Conservation (phyloP, 2,329 filamentous ascomycete genomes). For the Microcyclosporella mali region DNA sequence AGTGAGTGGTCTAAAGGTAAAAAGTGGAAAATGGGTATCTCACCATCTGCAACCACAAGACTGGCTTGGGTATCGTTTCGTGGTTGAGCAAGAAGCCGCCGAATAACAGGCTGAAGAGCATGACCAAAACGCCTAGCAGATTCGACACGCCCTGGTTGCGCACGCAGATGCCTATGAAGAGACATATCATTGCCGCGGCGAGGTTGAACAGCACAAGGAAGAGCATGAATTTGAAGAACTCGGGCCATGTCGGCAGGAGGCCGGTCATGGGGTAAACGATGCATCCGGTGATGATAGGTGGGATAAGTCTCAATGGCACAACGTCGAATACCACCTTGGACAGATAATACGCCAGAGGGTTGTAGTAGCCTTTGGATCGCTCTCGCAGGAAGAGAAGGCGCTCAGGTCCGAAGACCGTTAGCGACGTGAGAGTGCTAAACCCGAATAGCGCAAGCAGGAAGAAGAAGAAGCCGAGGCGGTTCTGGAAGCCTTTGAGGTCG, state of each 20-base stretch:
- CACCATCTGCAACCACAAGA: slow-evolving; percentile 81
- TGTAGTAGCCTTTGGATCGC: slow-evolving; percentile 93
- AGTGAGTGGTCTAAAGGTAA: neutral
- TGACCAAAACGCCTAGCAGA: slow-evolving; percentile 86
- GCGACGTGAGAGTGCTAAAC: slow-evolving; percentile 88
- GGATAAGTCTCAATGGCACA: slow-evolving; percentile 85
- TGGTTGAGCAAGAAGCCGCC: slow-evolving; percentile 92
- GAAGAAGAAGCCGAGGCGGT: slow-evolving; percentile 93
- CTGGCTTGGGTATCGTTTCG: slow-evolving; percentile 77
- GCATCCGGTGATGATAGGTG: slow-evolving; percentile 87
- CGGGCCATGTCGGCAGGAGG: slow-evolving; percentile 68
- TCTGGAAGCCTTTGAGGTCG: slow-evolving; percentile 96
- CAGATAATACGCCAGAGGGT: slow-evolving; percentile 86
- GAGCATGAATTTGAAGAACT: slow-evolving; percentile 87
- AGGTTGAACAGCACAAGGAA: slow-evolving; percentile 94
- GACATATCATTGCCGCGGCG: slow-evolving; percentile 83
- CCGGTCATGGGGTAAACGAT: slow-evolving; percentile 99
- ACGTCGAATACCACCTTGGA: slow-evolving; percentile 99
- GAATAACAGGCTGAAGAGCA: slow-evolving; percentile 95
- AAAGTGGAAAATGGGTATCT: slow-evolving; percentile 29
- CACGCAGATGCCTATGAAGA: slow-evolving; percentile 95
- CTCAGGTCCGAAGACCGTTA: slow-evolving; percentile 90
- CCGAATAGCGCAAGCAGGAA: slow-evolving; percentile 93
- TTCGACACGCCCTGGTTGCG: slow-evolving; percentile 88
- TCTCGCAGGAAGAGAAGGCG: slow-evolving; percentile 87